phyloP scores from a whole-genome alignment of 768 basidiomycete genomes.

The Psilocybe sp. region DNA sequence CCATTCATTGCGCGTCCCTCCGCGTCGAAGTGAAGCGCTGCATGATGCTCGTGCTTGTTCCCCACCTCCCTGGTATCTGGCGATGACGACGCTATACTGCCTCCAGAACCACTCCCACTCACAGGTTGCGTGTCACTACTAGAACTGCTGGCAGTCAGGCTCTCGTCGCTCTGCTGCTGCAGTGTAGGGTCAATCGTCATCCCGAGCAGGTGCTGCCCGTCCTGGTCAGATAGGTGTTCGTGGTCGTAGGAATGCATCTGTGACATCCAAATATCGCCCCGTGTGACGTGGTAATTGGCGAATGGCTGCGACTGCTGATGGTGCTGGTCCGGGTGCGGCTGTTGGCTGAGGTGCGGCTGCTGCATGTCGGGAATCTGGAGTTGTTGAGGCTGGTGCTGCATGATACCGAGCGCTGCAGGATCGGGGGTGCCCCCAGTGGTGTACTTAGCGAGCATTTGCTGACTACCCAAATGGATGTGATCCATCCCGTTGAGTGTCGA shows the following conservation, averaged over 20 bases:
- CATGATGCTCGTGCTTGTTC: not conserved
- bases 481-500: constrained; percentile 8
- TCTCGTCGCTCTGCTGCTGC: constrained; percentile 4
- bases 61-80: no score
- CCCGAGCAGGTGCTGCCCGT: not conserved
- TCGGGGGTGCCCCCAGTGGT: constrained; percentile 17
- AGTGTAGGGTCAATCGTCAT: not conserved
- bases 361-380: not conserved
- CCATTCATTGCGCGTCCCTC: not conserved
- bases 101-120: no score
- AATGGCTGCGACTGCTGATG: not conserved
- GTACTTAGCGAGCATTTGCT: constrained; percentile 15
- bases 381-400: constrained; percentile 1
- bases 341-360: not conserved
- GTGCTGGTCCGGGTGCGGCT: no score
- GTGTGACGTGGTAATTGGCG: not conserved
- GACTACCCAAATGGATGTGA: constrained; percentile 2
- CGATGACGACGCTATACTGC: no score
- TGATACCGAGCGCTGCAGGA: not conserved
- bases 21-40: not conserved
- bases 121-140: no score
- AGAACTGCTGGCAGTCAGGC: not conserved
- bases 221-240: not conserved
- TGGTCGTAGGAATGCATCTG: constrained; percentile 4
- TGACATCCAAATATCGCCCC: constrained; percentile 14